phyloP scores from a whole-genome alignment of 1,284 basidiomycete genomes.

The Hypsizygus ulmarius region DNA sequence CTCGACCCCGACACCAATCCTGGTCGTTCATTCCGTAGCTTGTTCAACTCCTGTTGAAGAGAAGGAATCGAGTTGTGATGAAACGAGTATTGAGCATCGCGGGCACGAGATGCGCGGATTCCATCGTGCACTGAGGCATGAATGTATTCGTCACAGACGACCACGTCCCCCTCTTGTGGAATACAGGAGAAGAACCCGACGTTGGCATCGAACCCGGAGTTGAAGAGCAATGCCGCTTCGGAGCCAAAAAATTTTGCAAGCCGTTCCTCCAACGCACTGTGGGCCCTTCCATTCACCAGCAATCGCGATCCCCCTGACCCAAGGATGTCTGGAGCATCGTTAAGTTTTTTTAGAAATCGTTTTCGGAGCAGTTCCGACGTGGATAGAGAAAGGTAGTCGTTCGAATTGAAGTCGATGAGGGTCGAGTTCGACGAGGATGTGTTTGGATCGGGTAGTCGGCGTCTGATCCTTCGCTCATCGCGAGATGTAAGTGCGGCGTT shows the following conservation, averaged over 20 bases:
- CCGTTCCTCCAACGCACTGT: constrained; percentile 68
- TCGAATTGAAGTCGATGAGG: constrained; percentile 81
- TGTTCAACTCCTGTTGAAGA: constrained; percentile 44
- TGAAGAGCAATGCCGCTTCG: constrained; percentile 81
- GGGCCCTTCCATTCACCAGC: constrained; percentile 76
- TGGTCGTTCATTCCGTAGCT: constrained; percentile 35
- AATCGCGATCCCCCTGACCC: constrained; percentile 91
- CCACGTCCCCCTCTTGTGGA: constrained; percentile 75
- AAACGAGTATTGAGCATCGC: constrained; percentile 50
- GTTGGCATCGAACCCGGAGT: constrained; percentile 95
- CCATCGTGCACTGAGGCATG: constrained; percentile 95
- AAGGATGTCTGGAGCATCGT: constrained; percentile 57
- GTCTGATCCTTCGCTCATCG: constrained; percentile 59
- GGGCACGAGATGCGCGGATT: constrained; percentile 66
- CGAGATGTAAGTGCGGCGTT: constrained; percentile 56
- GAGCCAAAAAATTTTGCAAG: constrained; percentile 64
- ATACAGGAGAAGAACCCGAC: constrained; percentile 83
- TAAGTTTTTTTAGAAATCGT: constrained; percentile 57
- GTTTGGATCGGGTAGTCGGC: constrained; percentile 53
- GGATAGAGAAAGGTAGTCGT: constrained; percentile 92
- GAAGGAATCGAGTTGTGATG: constrained; percentile 69
- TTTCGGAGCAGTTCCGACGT: constrained; percentile 54
- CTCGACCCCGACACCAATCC: constrained; percentile 34
- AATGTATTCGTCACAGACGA: constrained; percentile 87
- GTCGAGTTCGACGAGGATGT: constrained; percentile 31